These are phyloP conservation scores for Pseudomonodictys pantanalensis DNA, from an alignment of 495 filamentous ascomycete genomes.

Conservation along the genomic window DNA sequence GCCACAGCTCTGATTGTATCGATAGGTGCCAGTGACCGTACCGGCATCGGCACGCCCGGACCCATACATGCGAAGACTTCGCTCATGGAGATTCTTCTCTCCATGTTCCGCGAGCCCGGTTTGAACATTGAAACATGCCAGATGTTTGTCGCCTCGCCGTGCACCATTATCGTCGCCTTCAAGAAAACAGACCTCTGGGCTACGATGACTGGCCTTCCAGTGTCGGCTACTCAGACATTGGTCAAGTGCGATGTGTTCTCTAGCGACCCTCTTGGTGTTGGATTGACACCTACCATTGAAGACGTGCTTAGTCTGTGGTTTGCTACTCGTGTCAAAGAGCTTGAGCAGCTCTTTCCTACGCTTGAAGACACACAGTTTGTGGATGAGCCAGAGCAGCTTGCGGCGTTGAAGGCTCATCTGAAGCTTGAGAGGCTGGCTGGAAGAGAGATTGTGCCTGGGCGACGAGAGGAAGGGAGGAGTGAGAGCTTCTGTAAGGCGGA, in stretches of 20 bases:
- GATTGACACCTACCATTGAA: not conserved
- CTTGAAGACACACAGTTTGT: not conserved
- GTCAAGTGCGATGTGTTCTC: slow-evolving; percentile 18
- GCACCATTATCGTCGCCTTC: slow-evolving; percentile 13
- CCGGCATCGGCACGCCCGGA: slow-evolving; percentile 6
- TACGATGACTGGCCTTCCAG: slow-evolving; percentile 7
- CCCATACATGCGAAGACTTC: not conserved
- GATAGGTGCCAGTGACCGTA: slow-evolving; percentile 11
- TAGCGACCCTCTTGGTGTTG: not conserved
- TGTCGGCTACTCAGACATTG: slow-evolving; percentile 4
- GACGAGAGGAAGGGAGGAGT: slow-evolving; percentile 14
- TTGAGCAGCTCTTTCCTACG: slow-evolving; percentile 18
- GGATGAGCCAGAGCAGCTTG: not conserved
- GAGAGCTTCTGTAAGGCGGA: slow-evolving; percentile 23
- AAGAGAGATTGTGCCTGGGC: slow-evolving; percentile 17
- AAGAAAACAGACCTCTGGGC: slow-evolving; percentile 12
- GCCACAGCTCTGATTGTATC: not conserved
- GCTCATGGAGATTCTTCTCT: slow-evolving; percentile 1
- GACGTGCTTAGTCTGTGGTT: slow-evolving; percentile 1
- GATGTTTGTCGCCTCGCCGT: not conserved
- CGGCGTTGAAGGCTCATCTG: slow-evolving; percentile 23
- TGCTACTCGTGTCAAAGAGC: not conserved
- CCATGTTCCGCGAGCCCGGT: slow-evolving; percentile 1
- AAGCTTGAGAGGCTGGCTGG: slow-evolving; percentile 22
- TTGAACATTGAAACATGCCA: not conserved